A percentile compares a stretch with the other conserved stretches of the same genome.
phyloP scores from a whole-genome alignment of 1,284 basidiomycete species.

The Kwoniella shivajii region DNA sequence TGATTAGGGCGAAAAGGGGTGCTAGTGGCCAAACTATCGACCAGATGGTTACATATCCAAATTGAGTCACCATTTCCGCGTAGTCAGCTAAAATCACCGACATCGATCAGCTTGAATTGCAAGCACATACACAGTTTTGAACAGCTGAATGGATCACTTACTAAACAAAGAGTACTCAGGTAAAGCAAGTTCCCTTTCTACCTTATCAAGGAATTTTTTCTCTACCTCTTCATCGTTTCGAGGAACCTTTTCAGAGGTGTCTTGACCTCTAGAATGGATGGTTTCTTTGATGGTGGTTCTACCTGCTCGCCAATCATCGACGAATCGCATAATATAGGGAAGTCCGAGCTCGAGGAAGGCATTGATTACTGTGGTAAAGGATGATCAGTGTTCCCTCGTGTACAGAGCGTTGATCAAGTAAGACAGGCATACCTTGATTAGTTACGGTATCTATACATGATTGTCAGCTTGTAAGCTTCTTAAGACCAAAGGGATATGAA shows the following conservation, averaged over 20 bases:
- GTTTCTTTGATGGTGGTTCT: constrained; percentile 44
- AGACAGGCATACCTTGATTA: constrained; percentile 62
- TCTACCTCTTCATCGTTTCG: constrained; percentile 38
- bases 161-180: constrained; percentile 78
- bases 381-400: neutral
- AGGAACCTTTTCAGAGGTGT: constrained; percentile 18
- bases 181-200: constrained; percentile 74
- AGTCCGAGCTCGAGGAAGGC: constrained; percentile 81
- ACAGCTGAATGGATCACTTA: constrained; percentile 27
- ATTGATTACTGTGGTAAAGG: constrained; percentile 60
- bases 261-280: constrained; percentile 22
- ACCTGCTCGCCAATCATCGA: constrained; percentile 61
- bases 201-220: constrained; percentile 63
- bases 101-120: neutral
- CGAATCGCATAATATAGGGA: constrained; percentile 72
- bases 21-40: constrained; percentile 93
- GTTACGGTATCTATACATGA: constrained; percentile 71
- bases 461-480: neutral
- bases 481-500: too few relatives aligned
- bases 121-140: neutral
- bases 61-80: constrained; percentile 89
- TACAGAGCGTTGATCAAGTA: neutral
- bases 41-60: constrained; percentile 91
- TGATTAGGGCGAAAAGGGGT: constrained; percentile 56
- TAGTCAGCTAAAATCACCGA: constrained; percentile 64